A percentile compares a stretch with the other conserved stretches of the same genome.
phyloP scores from a whole-genome alignment of 768 basidiomycete genomes.

The Leucosporidium yakuticum region DNA sequence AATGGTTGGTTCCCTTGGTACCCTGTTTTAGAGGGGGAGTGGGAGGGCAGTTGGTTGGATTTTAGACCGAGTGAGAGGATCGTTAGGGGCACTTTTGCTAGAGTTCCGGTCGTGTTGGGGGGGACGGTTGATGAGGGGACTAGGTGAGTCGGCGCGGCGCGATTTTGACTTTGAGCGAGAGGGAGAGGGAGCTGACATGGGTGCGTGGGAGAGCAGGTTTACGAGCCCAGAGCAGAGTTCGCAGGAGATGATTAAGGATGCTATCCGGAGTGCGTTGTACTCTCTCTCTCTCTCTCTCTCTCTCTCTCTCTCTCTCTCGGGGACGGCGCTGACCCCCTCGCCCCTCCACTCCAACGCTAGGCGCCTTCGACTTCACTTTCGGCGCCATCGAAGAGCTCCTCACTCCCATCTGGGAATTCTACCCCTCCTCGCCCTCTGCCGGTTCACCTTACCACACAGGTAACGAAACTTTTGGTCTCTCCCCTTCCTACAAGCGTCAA shows the following conservation, averaged over 20 bases:
- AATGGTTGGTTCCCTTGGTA: conserved; percentile 32
- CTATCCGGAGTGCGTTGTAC: not conserved
- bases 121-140: conserved; percentile 29
- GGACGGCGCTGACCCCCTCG: not conserved
- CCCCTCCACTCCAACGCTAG: not conserved
- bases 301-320: no score
- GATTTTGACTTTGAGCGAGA: no score
- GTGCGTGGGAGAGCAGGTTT: no score
- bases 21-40: conserved; percentile 23
- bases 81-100: conserved; percentile 20
- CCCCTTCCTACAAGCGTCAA: conserved; percentile 47
- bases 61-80: conserved; percentile 24
- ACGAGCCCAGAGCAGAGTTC: not conserved
- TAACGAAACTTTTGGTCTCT: conserved; percentile 49
- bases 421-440: conserved; percentile 48
- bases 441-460: conserved; percentile 53
- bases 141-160: no score
- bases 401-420: conserved; percentile 39
- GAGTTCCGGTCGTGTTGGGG: conserved; percentile 29
- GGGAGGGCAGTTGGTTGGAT: conserved; percentile 30
- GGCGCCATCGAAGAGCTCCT: conserved; percentile 27
- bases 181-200: no score
- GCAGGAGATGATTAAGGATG: not conserved
- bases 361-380: conserved; percentile 29
- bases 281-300: no score